Evolutionary conservation across 2,329 filamentous ascomycete species (phyloP), one percentile per base, ranked within the genome.

Genomic region (Aureobasidium pullulans): DNA sequence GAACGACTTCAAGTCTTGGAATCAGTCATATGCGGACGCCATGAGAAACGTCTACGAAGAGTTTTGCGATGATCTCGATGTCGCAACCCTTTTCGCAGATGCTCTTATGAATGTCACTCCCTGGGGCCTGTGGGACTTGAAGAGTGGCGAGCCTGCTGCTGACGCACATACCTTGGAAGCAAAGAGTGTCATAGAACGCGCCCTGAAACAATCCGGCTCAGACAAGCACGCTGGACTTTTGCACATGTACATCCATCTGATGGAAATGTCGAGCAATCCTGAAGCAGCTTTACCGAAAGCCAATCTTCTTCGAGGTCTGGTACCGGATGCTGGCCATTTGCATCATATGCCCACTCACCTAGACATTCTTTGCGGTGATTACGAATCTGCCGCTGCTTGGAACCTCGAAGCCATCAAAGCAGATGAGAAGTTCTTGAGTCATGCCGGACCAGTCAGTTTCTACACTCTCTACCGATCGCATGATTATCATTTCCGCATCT

Each of bases 281-380:
- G 87, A 89, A 68, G 68, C 72, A 1, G 88, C 84, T 1, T 69
- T 89, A 15, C 74, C 79, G 0, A 76, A 80, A 0, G 86, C 86
- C 5, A 80, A 90, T 65, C 73, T 75, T 15, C 77, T 90, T 10
- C 83, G 87, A 23, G 78, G 76, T 9, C 77, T 90, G 2, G 81
- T 87, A 0, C 87, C 87, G 0, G 86, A 90, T 67, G 79, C 83
- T 0, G 87, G 87, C 0, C 88, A 91, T 69, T 73, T 89, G 0
- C 77, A 84, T 42, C 87, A 90, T 67, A 92, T 93, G 89, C 88
- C 88, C 0, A 84, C 84, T 0, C 89, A 93, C 69, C 76, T 92
- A 37, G 88, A 92, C 69, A 81, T 89, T 10, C 78, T 91, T 0
- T 81, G 85, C 31, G 89, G 89, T 11, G 83, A 90, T 65, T 92